A percentile compares a stretch with the other conserved stretches of the same genome.
These are phyloP conservation scores for Mucor piriformis DNA, from an alignment of 371 early-diverging fungal species.

Conservation along the genomic window DNA sequence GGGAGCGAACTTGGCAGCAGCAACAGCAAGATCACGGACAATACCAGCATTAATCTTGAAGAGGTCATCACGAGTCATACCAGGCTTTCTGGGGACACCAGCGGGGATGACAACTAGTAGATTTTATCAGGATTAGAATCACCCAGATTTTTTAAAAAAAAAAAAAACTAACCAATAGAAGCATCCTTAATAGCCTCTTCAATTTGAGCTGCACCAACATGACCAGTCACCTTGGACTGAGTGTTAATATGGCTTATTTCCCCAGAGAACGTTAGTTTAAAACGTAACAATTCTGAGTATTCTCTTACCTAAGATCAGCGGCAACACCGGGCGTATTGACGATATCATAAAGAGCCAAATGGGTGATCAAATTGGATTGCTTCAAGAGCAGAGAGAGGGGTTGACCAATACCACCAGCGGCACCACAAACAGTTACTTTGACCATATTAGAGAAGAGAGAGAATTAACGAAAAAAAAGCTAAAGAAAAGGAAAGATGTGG, in stretches of 20 bases:
- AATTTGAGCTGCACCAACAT: slow-evolving; percentile 43
- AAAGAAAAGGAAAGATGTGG: slow-evolving; percentile 17
- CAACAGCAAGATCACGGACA: slow-evolving; percentile 83
- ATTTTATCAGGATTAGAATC: neutral
- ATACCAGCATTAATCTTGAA: slow-evolving; percentile 98
- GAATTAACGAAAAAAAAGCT: slow-evolving; percentile 21
- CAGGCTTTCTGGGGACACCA: slow-evolving; percentile 99
- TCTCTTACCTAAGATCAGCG: slow-evolving; percentile 72
- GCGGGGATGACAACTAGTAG: slow-evolving; percentile 92
- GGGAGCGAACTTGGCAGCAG: slow-evolving; percentile 78
- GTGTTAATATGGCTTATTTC: slow-evolving; percentile 71
- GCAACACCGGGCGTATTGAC: slow-evolving; percentile 79
- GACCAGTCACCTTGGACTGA: slow-evolving; percentile 64
- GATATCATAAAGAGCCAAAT: slow-evolving; percentile 76
- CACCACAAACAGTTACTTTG: slow-evolving; percentile 82
- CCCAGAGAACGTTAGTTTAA: neutral
- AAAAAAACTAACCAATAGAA: slow-evolving; percentile 34
- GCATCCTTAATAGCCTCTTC: slow-evolving; percentile 55
- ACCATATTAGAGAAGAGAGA: slow-evolving; percentile 46
- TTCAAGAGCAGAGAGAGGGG: slow-evolving; percentile 88
- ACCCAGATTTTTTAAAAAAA: neutral
- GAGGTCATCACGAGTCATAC: slow-evolving; percentile 99
- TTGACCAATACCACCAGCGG: slow-evolving; percentile 94
- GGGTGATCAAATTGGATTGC: slow-evolving; percentile 66
- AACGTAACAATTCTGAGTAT: too few relatives aligned